phyloP scores from a whole-genome alignment of 257 asterid genomes.

The Scutellaria baicalensis region DNA sequence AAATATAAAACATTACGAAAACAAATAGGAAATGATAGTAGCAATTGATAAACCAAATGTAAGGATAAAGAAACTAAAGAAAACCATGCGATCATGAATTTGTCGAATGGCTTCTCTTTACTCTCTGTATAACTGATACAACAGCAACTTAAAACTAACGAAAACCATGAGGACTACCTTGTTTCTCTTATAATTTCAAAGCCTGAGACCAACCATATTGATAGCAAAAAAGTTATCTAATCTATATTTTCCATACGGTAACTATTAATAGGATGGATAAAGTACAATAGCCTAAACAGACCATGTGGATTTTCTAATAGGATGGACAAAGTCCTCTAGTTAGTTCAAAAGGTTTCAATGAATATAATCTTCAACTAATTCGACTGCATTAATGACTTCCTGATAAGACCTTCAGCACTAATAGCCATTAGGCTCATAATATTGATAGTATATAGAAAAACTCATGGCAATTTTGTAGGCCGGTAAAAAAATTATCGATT shows the following conservation, averaged over 20 bases:
- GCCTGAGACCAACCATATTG: conserved; percentile 7
- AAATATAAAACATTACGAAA: neutral
- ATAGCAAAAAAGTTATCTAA: conserved; percentile 3
- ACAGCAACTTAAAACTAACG: neutral
- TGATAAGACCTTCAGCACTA: neutral
- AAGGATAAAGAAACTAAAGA: neutral
- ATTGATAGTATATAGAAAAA: neutral
- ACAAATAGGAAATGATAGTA: neutral
- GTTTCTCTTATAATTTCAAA: neutral
- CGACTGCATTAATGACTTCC: neutral
- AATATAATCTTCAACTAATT: neutral
- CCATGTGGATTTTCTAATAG: neutral
- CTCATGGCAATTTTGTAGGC: neutral
- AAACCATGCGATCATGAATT: neutral
- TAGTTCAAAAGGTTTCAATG: neutral
- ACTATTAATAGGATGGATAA: conserved; percentile 1
- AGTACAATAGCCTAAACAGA: neutral
- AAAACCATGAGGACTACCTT: neutral
- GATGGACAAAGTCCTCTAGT: neutral
- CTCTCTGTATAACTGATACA: too few relatives aligned
- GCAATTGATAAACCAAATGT: neutral
- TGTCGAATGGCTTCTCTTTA: too few relatives aligned
- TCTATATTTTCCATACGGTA: neutral
- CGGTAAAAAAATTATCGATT: neutral
- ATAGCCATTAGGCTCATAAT: neutral